phyloP scores from a whole-genome alignment of 257 asterid species.

The Cruciata laevipes region DNA sequence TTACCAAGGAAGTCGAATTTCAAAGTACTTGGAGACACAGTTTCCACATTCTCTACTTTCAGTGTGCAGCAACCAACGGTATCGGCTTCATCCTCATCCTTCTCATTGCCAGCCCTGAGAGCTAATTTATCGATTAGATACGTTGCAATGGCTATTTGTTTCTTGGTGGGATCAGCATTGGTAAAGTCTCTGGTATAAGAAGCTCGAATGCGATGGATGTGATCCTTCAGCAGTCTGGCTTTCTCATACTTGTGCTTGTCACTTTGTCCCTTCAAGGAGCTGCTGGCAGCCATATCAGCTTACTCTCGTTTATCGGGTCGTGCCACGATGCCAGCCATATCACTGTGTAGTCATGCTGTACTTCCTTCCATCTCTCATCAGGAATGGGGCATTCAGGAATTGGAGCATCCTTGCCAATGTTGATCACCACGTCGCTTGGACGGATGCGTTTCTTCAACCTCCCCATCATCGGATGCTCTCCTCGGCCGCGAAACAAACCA shows the following conservation, averaged over 20 bases:
- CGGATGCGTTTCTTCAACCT: slow-evolving; percentile 79
- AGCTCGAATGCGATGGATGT: slow-evolving; percentile 64
- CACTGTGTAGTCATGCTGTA: slow-evolving; percentile 90
- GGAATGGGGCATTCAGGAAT: slow-evolving; percentile 92
- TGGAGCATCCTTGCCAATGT: slow-evolving; percentile 86
- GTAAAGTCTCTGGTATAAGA: slow-evolving; percentile 70
- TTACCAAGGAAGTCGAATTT: slow-evolving; percentile 99
- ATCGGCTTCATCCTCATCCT: slow-evolving; percentile 99
- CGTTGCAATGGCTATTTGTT: slow-evolving; percentile 97
- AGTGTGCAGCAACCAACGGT: slow-evolving; percentile 99
- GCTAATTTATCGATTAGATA: slow-evolving; percentile 97
- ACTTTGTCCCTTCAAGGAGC: slow-evolving; percentile 93
- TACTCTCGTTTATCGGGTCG: slow-evolving; percentile 84
- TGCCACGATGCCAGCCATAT: slow-evolving; percentile 97
- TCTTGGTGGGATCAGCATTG: slow-evolving; percentile 67
- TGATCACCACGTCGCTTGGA: slow-evolving; percentile 80
- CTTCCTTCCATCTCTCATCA: slow-evolving; percentile 95
- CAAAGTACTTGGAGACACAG: slow-evolving; percentile 80
- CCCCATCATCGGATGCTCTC: slow-evolving; percentile 99
- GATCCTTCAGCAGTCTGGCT: slow-evolving; percentile 80
- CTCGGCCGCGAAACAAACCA: slow-evolving; percentile 96
- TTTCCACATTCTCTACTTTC: too few relatives aligned
- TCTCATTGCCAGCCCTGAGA: slow-evolving; percentile 99
- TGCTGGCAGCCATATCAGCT: slow-evolving; percentile 94
- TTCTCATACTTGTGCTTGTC: slow-evolving; percentile 97